phyloP scores from a whole-genome alignment of 139 green algal genomes.

The Mesostigma viride region DNA sequence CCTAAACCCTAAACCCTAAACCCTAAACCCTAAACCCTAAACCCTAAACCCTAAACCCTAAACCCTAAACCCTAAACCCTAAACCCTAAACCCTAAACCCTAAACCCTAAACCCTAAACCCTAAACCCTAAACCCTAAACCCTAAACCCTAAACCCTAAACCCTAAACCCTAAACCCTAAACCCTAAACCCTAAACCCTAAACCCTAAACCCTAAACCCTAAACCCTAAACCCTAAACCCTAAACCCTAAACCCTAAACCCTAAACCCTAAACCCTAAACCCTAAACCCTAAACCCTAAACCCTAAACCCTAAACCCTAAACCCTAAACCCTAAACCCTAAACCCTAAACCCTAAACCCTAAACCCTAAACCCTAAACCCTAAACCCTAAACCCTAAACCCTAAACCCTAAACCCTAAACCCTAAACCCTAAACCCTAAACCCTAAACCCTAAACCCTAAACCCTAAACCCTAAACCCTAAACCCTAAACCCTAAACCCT shows the following conservation, averaged over 20 bases:
- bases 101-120: no score
- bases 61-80: no score
- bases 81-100: no score
- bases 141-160: no score
- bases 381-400: not conserved
- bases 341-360: slow-evolving; percentile 7
- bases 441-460: slow-evolving; percentile 10
- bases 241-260: slow-evolving; percentile 11
- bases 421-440: not conserved
- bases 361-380: slow-evolving; percentile 9
- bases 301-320: not conserved
- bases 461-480: slow-evolving; percentile 10
- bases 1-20: no score
- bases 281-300: not conserved
- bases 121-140: no score
- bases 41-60: no score
- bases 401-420: not conserved
- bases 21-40: no score
- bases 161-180: no score
- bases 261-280: not conserved
- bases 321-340: not conserved
- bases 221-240: slow-evolving; percentile 8
- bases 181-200: no score
- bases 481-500: slow-evolving; percentile 7
- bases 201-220: not conserved